These are phyloP conservation scores for Craspedostauros australis DNA, from an alignment of 108 stramenopile species.

Conservation along the genomic window DNA sequence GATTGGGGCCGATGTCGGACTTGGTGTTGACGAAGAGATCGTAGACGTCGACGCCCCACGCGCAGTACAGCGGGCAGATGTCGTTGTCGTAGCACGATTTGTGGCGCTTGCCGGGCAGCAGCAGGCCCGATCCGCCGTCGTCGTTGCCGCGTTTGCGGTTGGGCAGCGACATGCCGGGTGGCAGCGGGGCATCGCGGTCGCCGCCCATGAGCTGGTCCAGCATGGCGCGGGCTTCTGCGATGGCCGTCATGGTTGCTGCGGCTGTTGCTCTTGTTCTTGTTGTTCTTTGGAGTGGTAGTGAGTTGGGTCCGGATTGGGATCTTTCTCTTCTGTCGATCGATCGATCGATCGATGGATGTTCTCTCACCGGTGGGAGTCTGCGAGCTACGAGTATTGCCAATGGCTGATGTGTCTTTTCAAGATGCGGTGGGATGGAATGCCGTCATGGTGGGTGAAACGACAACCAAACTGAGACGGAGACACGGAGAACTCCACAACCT, in stretches of 20 bases:
- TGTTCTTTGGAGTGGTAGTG: too few relatives aligned
- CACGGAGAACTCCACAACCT: too few relatives aligned
- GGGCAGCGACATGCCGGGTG: constrained; percentile 37
- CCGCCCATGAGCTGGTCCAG: constrained; percentile 85
- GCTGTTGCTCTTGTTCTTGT: neutral
- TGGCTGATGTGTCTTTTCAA: too few relatives aligned
- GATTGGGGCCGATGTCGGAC: constrained; percentile 72
- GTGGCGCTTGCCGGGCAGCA: constrained; percentile 32
- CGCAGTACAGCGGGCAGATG: constrained; percentile 81
- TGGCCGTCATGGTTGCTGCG: constrained; percentile 18
- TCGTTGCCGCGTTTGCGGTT: constrained; percentile 16
- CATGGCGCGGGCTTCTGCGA: constrained; percentile 42
- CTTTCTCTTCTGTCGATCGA: neutral
- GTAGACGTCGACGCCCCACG: constrained; percentile 84
- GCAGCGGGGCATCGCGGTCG: constrained; percentile 74
- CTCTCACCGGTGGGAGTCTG: too few relatives aligned
- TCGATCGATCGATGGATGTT: too few relatives aligned
- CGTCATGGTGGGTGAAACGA: too few relatives aligned
- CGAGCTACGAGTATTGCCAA: too few relatives aligned
- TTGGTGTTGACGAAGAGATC: constrained; percentile 89
- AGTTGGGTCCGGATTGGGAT: too few relatives aligned
- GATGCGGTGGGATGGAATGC: too few relatives aligned
- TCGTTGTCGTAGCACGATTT: constrained; percentile 79
- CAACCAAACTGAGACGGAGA: too few relatives aligned
- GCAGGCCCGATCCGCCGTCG: constrained; percentile 17